Evolutionary conservation across 164 flowering plant genomes (phyloP), one percentile per base, ranked within the genome.

Genomic region (Vitis amurensis): DNA sequence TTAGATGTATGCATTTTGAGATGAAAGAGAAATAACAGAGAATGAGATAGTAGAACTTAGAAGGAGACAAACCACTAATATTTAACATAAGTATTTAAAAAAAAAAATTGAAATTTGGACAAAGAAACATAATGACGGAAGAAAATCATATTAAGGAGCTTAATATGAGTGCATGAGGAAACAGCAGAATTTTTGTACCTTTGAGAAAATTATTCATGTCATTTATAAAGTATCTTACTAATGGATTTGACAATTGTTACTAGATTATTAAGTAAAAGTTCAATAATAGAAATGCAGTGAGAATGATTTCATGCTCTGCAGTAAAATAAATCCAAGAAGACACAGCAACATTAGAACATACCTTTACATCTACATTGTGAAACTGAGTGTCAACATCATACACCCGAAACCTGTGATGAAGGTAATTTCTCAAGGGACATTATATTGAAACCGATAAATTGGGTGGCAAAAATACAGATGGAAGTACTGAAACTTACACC

Each of bases 301-400:
- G 14, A 67, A 44, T 3, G 9, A 19, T 48, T 60, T 29, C 27
- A 19, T 44, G 12, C 57, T 13, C 23, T 3, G 62, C 48, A 47
- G n/a, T 17, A 17, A 49, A 53, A 67, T 15, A 15, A 44, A 57
- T 13, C 3, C 48, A 50, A 52, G 4, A 16, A 19, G 50, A 37
- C 3, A 61, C 2, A 37, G 12, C 56, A 74, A n/a, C 50, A 57
- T 11, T 67, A 27, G 47, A 58, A 15, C 49, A 63, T 86, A 94
- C 99, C 99, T 92, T 85, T 17, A 82, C 90, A 29, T 87, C 93
- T 14, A 80, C 69, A 77, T 83, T 82, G 64, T 91, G 97, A 79
- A 85, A 91, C 68, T 86, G 87, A 69, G 89, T 84, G 77, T 92
- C 96, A 70, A 91, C 83, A 79, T 94, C 96, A 84, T 84, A 94